Base-by-base conservation (phyloP, 2,329 filamentous ascomycete species). In the Corinectria fuckeliana region DNA sequence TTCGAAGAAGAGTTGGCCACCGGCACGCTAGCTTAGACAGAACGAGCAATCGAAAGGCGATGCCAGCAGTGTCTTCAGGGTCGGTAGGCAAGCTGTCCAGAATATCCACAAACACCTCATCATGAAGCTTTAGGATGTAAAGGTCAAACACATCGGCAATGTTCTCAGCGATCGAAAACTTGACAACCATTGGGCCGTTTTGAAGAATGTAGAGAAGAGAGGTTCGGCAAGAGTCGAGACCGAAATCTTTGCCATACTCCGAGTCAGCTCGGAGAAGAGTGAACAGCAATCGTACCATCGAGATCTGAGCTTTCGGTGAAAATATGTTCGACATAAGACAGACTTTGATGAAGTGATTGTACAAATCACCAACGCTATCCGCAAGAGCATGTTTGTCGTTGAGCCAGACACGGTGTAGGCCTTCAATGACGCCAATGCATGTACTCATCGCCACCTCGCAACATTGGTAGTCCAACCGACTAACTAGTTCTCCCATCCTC, bases 1-100 rank as follows among this genome's bases (percentile, higher is more conserved):
- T 88, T 50, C 93, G 89, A 41, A 97, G 82, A 18, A 98, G 81
- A 0, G 93, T 96, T 59, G 92, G 88, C 91, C 94, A 98, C 50
- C 82, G 79, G 26, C 92, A 91, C 21, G 91, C 95, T 58, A 99
- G 79, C 55, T 88, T 87, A 1, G 90, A 86, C 10, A 98, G 79
- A 8, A 92, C 86, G 62, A 91, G 85, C 3, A 98, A 78, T 5
- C 95, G 88, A 63, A 96, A 85, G 0, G 92, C 91, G 66, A 98
- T 94, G 0, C 93, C 94, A 75, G 97, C 93, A 11, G 83, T 77
- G 75, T 88, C 89, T 28, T 88, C 85, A 4, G 85, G 80, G 63
- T 96, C 88, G 3, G 82, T 83, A 0, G 94, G 92, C n/a, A 99
- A 81, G 65, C 83, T 91, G 16, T 86, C 82, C n/a, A 96, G 79